Evolutionary conservation across 192 early-diverging fungal genomes (phyloP), one percentile per base, ranked within the genome.

Genomic region (Dissophora globulifera): DNA sequence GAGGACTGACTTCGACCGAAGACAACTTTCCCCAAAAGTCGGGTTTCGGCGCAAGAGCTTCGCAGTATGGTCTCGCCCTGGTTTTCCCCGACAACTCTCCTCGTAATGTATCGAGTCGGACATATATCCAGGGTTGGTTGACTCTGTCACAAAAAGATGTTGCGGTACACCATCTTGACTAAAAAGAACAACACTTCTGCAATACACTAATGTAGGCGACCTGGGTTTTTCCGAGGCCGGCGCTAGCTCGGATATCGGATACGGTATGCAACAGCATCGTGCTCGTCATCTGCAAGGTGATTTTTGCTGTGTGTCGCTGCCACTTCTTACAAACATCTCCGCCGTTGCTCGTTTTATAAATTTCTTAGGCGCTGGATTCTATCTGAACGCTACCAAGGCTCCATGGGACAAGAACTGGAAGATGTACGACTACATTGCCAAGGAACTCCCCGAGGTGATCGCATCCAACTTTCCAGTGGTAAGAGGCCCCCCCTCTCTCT

Each of bases 21-120:
- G 95, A 97, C 81, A 97, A 97, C 84, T 94, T 95, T 83, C 74
- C 93, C 52, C 88, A 88, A 67, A 97, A 97, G 79, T 86, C 87
- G 59, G 92, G 93, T 6, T 92, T 93, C 25, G 61, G 92, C 23
- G 61, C 66, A 22, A 67, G 84, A 19, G 86, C 93, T 33, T 82
- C 90, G 6, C 71, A 91, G 50, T 83, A 87, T 35, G 87, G 86
- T n/a, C 55, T 97, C 19, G 90, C 89, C 9, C 65, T 97, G 4
- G 83, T 97, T 33, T 88, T 87, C 33, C 94, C 95, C 11, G 95
- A 97, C 78, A 97, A 92, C 22, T 91, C 88, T 49, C 94, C 95
- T n/a, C 89, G 92, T 87, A 83, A 58, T 47, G 23, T 26, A 3
- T 41, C 26, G 19, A 12, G 58, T 54, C 68, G 32, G 0, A 10